Evolutionary conservation across 805 yeast genomes (phyloP), one percentile per base, ranked within the genome.

Genomic region (Candida maesae): DNA sequence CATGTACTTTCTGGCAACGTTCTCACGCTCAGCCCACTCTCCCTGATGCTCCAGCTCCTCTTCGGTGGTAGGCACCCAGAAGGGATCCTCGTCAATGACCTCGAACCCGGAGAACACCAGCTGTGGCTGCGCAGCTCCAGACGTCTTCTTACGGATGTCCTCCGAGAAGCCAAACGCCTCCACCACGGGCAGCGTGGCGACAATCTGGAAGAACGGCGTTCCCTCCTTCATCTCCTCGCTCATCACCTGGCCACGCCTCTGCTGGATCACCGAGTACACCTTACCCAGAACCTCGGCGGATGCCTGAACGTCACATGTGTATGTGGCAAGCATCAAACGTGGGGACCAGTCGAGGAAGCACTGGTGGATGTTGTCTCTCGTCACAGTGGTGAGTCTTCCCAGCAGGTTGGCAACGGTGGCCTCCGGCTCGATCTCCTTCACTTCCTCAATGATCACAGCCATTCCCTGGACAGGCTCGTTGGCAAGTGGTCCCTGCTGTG

Each of bases 21-120:
- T 93, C 55, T 88, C 98, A 54, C 85, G 76, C 52, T 93, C 99
- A 1, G 96, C 95, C 50, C 77, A 76, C 49, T 87, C 96, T 20
- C 99, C 99, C 33, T 87, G 68, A 44, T 88, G 95, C 60, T 93
- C 98, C 34, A 93, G 64, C 61, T 93, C 99, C 60, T 89, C 97
- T 53, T 87, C 97, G 0, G 99, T 93, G 3, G 93, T 86, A 12
- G 99, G 99, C 13, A 93, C 95, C 99, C 99, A 93, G 71, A 85
- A 93, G 33, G 99, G 99, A 68, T 93, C 98, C 50, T 84, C 76
- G 49, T 89, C 95, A 38, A 91, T 76, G 48, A 81, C 68, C 55
- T 89, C 93, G 59, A 76, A 93, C 1, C 98, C 98, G 21, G 84
- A 75, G 56, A 91, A 93, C 9, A 90, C 86, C 39, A 93, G 70